Conservation (phyloP, 345 rosid genomes). For the Limnanthes douglasii region DNA sequence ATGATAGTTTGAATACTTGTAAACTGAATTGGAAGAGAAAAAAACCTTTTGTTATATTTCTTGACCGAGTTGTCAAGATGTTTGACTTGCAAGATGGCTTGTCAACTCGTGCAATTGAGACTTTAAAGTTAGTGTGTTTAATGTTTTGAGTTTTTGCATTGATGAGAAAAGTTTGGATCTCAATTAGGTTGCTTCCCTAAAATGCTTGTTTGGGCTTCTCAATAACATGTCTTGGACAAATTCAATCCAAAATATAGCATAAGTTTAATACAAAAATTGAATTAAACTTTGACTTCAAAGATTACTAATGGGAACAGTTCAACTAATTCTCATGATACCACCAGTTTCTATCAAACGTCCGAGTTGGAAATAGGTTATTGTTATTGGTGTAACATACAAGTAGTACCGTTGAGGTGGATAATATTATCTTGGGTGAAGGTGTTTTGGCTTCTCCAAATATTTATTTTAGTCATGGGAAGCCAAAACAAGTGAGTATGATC, state of each 20-base stretch:
- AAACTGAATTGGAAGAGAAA: conserved; percentile 46
- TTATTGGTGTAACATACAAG: conserved; percentile 41
- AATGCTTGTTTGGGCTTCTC: conserved; percentile 60
- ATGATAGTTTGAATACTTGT: conserved; percentile 15
- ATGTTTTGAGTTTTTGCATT: conserved; percentile 52
- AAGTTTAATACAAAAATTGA: conserved; percentile 31
- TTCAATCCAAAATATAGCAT: conserved; percentile 34
- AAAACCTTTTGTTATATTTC: conserved; percentile 62
- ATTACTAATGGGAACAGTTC: conserved; percentile 19
- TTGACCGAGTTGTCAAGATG: conserved; percentile 58
- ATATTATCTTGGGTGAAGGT: conserved; percentile 19
- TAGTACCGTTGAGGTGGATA: conserved; percentile 27
- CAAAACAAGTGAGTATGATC: conserved; percentile 35
- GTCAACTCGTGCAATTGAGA: conserved; percentile 40
- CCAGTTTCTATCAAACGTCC: conserved; percentile 29
- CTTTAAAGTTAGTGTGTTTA: conserved; percentile 33
- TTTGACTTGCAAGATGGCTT: conserved; percentile 30
- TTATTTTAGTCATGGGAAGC: conserved; percentile 18
- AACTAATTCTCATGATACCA: conserved; percentile 15
- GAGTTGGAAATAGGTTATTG: conserved; percentile 31
- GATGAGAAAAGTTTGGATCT: conserved; percentile 62
- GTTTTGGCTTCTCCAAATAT: conserved; percentile 22
- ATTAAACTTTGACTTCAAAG: conserved; percentile 34
- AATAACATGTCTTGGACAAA: conserved; percentile 29
- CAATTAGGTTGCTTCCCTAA: conserved; percentile 41